Evolutionary conservation across 1,284 basidiomycete species (phyloP).

Genomic region (Trametes polyzona): DNA sequence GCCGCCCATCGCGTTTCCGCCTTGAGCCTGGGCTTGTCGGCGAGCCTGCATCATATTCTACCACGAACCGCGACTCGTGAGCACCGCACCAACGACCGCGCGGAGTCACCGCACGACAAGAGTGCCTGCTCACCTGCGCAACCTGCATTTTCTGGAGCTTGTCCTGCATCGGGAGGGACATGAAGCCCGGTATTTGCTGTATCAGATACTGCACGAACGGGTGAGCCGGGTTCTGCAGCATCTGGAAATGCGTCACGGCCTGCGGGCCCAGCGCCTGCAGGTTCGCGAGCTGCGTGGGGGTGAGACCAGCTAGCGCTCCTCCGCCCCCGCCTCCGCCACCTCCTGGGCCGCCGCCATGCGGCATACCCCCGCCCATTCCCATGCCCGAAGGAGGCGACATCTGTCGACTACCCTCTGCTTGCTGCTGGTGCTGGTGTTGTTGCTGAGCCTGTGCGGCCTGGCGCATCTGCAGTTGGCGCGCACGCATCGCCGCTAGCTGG

Average conservation of each 20-base stretch:
- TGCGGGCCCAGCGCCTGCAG: slow-evolving; percentile 37
- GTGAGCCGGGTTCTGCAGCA: slow-evolving; percentile 60
- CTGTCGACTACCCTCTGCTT: slow-evolving; percentile 38
- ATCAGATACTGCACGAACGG: slow-evolving; percentile 60
- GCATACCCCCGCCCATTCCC: slow-evolving; percentile 28
- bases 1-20: slow-evolving; percentile 22
- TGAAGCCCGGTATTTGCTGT: slow-evolving; percentile 56
- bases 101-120: neutral
- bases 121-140: slow-evolving; percentile 48
- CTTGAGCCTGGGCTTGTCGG: slow-evolving; percentile 23
- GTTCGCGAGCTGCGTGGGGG: slow-evolving; percentile 24
- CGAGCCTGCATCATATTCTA: slow-evolving; percentile 22
- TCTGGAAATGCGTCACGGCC: slow-evolving; percentile 48
- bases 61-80: neutral
- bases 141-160: slow-evolving; percentile 63
- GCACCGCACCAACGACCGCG: neutral
- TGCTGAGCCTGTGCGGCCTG: slow-evolving; percentile 39
- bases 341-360: slow-evolving; percentile 25
- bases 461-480: slow-evolving; percentile 51
- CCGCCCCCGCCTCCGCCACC: slow-evolving; percentile 23
- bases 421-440: slow-evolving; percentile 36
- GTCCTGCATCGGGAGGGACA: slow-evolving; percentile 49
- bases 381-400: slow-evolving; percentile 46
- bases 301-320: slow-evolving; percentile 19
- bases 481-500: slow-evolving; percentile 41